Conservation (phyloP, 495 filamentous ascomycete species). For the Penicillium tannophilum region DNA sequence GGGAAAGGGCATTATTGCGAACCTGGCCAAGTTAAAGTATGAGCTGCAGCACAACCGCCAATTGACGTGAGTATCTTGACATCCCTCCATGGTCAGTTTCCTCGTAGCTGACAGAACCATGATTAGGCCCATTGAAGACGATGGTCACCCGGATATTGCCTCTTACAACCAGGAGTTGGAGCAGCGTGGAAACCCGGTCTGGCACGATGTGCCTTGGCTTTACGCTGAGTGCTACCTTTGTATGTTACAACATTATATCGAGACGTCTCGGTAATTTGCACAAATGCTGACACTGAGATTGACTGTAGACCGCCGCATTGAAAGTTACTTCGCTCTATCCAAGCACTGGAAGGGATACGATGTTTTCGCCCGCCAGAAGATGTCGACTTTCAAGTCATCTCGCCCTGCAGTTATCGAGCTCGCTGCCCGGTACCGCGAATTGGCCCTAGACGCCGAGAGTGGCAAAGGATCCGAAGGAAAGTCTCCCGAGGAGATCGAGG, state of each 20-base stretch:
- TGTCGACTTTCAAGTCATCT: slow-evolving; percentile 89
- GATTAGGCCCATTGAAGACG: slow-evolving; percentile 74
- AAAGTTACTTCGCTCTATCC: slow-evolving; percentile 73
- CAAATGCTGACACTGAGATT: slow-evolving; percentile 19
- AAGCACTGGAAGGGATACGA: slow-evolving; percentile 90
- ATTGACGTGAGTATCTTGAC: slow-evolving; percentile 65
- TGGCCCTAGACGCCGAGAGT: slow-evolving; percentile 58
- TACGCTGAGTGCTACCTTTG: slow-evolving; percentile 95
- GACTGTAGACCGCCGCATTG: slow-evolving; percentile 63
- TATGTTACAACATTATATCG: slow-evolving; percentile 49
- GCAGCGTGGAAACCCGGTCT: slow-evolving; percentile 69
- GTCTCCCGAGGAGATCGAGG: slow-evolving; percentile 55
- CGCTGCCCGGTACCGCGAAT: slow-evolving; percentile 69
- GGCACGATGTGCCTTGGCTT: slow-evolving; percentile 86
- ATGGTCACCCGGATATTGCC: slow-evolving; percentile 75
- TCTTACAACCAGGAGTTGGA: slow-evolving; percentile 86
- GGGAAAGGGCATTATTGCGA: slow-evolving; percentile 81
- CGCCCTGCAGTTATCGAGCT: slow-evolving; percentile 90
- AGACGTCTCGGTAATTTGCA: neutral
- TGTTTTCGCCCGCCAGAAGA: slow-evolving; percentile 88
- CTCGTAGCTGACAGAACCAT: slow-evolving; percentile 1
- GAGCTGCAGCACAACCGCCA: slow-evolving; percentile 89
- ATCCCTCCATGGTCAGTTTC: neutral
- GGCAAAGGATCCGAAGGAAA: slow-evolving; percentile 32
- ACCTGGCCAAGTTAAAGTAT: slow-evolving; percentile 85